Conservation (phyloP, 78 protist species). For the Dictyostelium purpureum region DNA sequence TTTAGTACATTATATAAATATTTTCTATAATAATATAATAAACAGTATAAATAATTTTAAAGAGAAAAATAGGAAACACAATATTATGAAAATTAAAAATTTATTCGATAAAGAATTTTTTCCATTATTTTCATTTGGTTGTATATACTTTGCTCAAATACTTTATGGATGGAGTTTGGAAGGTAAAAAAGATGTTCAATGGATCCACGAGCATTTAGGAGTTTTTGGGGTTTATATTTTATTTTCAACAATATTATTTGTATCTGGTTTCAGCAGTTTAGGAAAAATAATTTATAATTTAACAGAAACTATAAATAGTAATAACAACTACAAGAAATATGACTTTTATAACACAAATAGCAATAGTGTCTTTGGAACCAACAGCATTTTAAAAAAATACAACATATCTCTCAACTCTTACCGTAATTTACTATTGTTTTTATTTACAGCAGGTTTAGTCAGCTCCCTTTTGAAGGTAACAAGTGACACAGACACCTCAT, state of each 20-base stretch:
- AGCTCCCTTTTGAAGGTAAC: constrained; percentile 12
- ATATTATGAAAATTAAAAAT: not conserved
- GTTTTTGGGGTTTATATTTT: constrained; percentile 38
- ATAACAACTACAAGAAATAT: not conserved
- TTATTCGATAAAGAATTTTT: not conserved
- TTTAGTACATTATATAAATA: too few relatives aligned
- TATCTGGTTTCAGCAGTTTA: not conserved
- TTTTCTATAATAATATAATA: too few relatives aligned
- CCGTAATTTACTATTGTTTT: not conserved
- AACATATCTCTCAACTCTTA: not conserved
- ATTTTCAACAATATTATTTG: not conserved
- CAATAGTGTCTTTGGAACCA: not conserved
- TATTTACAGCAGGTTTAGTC: not conserved
- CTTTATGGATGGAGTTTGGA: constrained; percentile 44
- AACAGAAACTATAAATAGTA: not conserved
- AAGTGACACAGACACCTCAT: constrained; percentile 41
- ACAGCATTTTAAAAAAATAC: not conserved
- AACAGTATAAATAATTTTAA: too few relatives aligned
- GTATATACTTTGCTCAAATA: not conserved
- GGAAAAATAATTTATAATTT: not conserved
- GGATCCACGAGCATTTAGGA: constrained; percentile 47
- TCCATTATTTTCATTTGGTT: not conserved
- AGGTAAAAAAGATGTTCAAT: constrained; percentile 59
- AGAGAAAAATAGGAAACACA: not conserved
- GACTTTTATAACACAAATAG: not conserved